Percentiles rank a stretch among this genome's conserved stretches.
These are phyloP conservation scores for Chlamydomonas applanata DNA, from an alignment of 139 green algal species.

Conservation along the genomic window DNA sequence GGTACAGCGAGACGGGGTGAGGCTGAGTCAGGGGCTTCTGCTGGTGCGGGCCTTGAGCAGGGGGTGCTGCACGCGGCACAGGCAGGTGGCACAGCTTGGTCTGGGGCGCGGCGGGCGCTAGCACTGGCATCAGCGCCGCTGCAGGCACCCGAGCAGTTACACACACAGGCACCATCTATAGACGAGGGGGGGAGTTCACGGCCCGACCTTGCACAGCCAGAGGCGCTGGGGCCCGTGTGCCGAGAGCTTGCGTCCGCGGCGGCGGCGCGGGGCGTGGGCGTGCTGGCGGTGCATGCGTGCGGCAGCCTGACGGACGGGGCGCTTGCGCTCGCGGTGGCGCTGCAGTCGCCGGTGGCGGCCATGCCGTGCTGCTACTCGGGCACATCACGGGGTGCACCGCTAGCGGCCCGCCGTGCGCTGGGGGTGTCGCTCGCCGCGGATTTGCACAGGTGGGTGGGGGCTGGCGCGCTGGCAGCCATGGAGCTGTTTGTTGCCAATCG, in stretches of 20 bases:
- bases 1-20: too few species aligned
- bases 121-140: too few species aligned
- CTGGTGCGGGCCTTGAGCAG: too few species aligned
- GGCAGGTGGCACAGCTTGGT: too few species aligned
- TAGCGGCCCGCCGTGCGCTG: not conserved
- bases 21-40: too few species aligned
- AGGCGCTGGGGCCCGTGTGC: not conserved
- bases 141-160: too few species aligned
- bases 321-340: not conserved
- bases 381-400: not conserved
- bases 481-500: too few species aligned
- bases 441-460: not conserved
- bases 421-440: not conserved
- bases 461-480: too few species aligned
- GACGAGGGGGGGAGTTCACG: not conserved
- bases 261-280: not conserved
- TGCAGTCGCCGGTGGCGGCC: not conserved
- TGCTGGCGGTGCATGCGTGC: conserved; percentile 10
- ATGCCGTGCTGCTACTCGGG: conserved; percentile 9
- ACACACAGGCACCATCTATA: too few species aligned
- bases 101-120: too few species aligned
- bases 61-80: too few species aligned
- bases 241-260: not conserved
- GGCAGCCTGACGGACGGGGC: not conserved
- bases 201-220: not conserved